Conservation (phyloP, 306 rosid species). For the Inga oerstediana region DNA sequence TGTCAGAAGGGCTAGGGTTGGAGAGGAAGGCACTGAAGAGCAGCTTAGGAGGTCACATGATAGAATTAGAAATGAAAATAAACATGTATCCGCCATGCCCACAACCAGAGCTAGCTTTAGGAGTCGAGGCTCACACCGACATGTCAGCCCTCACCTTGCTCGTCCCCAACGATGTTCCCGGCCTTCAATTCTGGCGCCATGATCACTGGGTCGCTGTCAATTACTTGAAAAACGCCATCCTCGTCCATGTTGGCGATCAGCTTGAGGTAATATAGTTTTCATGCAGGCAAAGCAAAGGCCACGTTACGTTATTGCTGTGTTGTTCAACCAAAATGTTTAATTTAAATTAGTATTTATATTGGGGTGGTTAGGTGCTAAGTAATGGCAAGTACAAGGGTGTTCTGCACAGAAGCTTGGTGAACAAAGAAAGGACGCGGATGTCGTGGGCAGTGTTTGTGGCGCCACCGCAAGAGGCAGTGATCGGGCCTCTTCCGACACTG, state of each 20-base stretch:
- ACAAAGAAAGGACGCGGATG: constrained; percentile 59
- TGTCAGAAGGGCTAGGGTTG: constrained; percentile 60
- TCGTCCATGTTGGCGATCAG: constrained; percentile 73
- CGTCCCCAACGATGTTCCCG: constrained; percentile 58
- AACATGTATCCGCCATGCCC: constrained; percentile 76
- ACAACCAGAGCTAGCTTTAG: constrained; percentile 24
- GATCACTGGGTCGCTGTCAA: constrained; percentile 55
- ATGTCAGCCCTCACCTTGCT: constrained; percentile 68
- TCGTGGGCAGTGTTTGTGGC: constrained; percentile 67
- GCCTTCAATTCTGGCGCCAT: constrained; percentile 64
- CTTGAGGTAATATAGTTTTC: constrained; percentile 44
- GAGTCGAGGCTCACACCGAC: constrained; percentile 80
- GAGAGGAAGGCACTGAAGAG: constrained; percentile 43
- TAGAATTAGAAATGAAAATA: constrained; percentile 72
- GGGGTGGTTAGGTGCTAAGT: constrained; percentile 48
- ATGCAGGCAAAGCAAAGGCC: too few relatives aligned
- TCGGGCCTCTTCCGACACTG: constrained; percentile 55
- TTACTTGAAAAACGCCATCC: constrained; percentile 47
- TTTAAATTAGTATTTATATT: too few relatives aligned
- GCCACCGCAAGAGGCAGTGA: constrained; percentile 50
- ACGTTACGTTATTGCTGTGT: too few relatives aligned
- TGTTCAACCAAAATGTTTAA: too few relatives aligned
- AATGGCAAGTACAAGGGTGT: constrained; percentile 72
- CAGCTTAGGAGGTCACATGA: constrained; percentile 45
- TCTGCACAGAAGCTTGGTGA: constrained; percentile 71